Evolutionary conservation across 441 rosid species (phyloP), one percentile per base, ranked within the genome.

Genomic region (Euphorbia schlechtendalii): DNA sequence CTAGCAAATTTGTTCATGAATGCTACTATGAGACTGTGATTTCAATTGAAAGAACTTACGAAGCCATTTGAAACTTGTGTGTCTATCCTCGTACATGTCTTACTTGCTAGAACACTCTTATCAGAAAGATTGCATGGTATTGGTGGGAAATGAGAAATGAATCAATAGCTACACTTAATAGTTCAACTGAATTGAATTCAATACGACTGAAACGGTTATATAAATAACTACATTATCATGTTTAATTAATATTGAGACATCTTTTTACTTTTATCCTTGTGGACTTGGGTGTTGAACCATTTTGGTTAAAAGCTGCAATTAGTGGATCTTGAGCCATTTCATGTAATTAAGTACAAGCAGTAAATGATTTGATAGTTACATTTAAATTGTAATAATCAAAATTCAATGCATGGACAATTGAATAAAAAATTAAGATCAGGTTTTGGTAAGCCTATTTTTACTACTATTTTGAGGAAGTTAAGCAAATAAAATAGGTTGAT

Each of bases 1-100:
- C 27, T 74, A 52, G 24, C 46, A 21, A 52, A 51, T 52, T 32
- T 15, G 38, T 24, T 36, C 28, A n/a, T n/a, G n/a, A n/a, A n/a
- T n/a, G 43, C 13, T 30, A 32, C 36, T 49, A n/a, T 48, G 43
- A 49, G 30, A n/a, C 28, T 24, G 15, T 53, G 17, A 64, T 38
- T 2, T 22, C 20, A 27, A 64, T 9, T 20, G 22, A 34, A 38
- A 2, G 43, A 13, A 36, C 3, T n/a, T n/a, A 40, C 13, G 17
- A 54, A 49, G 27, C 43, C 14, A 63, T 48, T 28, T 63, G 38
- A 25, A 24, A 34, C 9, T 28, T 51, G 8, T 46, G 5, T 46
- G 5, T 30, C 30, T 30, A 34, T 45, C 55, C 34, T 53, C 21
- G 32, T 21, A 24, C 21, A 20, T 11, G 12, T 51, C 12, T 25